Evolutionary conservation across 169 alveolate genomes (phyloP).

Genomic region (Plasmodium ovale): DNA sequence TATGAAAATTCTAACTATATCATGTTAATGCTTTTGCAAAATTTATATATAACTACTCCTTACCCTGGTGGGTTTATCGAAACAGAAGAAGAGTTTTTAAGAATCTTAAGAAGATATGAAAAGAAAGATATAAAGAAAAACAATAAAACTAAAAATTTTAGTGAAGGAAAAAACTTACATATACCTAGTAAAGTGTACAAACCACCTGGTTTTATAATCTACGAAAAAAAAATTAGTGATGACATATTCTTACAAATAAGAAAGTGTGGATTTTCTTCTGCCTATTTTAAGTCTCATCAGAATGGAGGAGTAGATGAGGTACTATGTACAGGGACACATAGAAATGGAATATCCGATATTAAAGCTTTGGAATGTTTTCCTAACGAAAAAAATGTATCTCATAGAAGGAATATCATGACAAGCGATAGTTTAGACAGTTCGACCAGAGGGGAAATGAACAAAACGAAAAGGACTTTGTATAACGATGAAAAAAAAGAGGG

Average conservation of each 20-base stretch:
- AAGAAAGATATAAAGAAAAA: background rate
- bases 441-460: too few relatives aligned
- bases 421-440: too few relatives aligned
- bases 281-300: slow-evolving; percentile 57
- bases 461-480: too few relatives aligned
- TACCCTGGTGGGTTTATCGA: slow-evolving; percentile 74
- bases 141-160: background rate
- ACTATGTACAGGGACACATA: too few relatives aligned
- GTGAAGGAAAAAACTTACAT: background rate
- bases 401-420: too few relatives aligned
- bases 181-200: background rate
- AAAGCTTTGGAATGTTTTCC: too few relatives aligned
- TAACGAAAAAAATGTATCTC: too few relatives aligned
- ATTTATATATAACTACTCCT: slow-evolving; percentile 62
- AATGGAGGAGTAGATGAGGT: too few relatives aligned
- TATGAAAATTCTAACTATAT: slow-evolving; percentile 68
- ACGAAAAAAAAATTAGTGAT: slow-evolving; percentile 58
- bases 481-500: too few relatives aligned
- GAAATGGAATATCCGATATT: too few relatives aligned
- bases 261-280: slow-evolving; percentile 64
- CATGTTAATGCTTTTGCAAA: slow-evolving; percentile 66
- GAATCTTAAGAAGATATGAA: slow-evolving; percentile 38
- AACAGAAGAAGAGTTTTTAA: slow-evolving; percentile 53
- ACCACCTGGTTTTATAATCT: slow-evolving; percentile 72
- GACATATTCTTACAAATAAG: slow-evolving; percentile 62